A percentile compares a stretch with the other conserved stretches of the same genome.
Conservation (phyloP, 139 green algal species). For the Desmodesmus armatus region DNA sequence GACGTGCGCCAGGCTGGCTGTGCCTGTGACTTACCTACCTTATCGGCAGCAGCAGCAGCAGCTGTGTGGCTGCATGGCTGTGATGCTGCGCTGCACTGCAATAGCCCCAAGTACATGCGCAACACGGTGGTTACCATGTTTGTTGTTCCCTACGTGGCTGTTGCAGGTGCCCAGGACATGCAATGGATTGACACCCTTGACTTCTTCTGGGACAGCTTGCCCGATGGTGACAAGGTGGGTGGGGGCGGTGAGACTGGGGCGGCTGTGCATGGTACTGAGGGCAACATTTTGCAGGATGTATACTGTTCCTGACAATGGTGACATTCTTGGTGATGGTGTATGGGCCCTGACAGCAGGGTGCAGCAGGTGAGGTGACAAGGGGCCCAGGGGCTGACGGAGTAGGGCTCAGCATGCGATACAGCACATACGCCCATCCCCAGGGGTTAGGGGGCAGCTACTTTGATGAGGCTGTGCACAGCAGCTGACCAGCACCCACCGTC, state of each 20-base stretch:
- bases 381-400: not conserved
- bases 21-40: too few species aligned
- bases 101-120: not conserved
- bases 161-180: slow-evolving; percentile 8
- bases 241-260: not conserved
- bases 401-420: not conserved
- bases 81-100: not conserved
- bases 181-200: slow-evolving; percentile 31
- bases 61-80: not conserved
- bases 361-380: not conserved
- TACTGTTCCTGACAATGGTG: not conserved
- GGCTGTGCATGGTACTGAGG: not conserved
- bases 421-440: too few species aligned
- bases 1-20: too few species aligned
- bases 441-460: too few species aligned
- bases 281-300: not conserved
- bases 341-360: not conserved
- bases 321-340: not conserved
- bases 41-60: not conserved
- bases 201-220: slow-evolving; percentile 42
- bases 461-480: too few species aligned
- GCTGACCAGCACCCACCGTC: too few species aligned
- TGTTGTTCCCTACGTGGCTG: too few species aligned
- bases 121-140: too few species aligned
- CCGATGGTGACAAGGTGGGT: slow-evolving; percentile 38